phyloP scores from a whole-genome alignment of 179 eudicot genomes.

The Carnegiea gigantea region DNA sequence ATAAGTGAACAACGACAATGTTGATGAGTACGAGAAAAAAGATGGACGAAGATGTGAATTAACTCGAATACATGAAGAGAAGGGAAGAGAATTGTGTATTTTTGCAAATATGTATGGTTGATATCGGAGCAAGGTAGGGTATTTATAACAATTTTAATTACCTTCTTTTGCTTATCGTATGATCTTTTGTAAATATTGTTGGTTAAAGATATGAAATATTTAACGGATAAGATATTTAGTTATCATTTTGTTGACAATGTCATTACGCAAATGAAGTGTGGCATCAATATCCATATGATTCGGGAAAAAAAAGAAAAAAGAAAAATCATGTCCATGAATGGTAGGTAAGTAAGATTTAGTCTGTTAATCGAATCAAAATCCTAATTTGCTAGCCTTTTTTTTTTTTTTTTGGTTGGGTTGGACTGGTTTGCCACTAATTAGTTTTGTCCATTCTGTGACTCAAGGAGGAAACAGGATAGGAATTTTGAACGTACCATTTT shows the following conservation, averaged over 20 bases:
- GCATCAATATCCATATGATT: too few species aligned
- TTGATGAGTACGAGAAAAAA: neutral
- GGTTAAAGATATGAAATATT: neutral
- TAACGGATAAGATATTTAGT: neutral
- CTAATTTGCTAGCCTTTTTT: too few species aligned
- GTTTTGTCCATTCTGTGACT: too few species aligned
- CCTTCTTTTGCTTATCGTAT: neutral
- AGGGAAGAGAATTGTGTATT: neutral
- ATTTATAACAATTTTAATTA: neutral
- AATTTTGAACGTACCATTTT: too few species aligned
- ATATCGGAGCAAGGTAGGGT: neutral
- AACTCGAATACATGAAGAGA: neutral
- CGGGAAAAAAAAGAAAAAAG: too few species aligned
- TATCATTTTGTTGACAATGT: too few species aligned
- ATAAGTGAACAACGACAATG: neutral
- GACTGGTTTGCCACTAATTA: too few species aligned
- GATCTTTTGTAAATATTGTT: neutral
- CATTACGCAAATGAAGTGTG: too few species aligned
- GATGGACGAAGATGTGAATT: neutral
- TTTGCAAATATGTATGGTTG: neutral
- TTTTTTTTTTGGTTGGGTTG: too few species aligned
- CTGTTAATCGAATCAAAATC: too few species aligned
- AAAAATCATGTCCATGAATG: too few species aligned
- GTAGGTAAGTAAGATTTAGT: too few species aligned
- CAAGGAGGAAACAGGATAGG: neutral